Percentiles rank a stretch among this genome's conserved stretches.
Evolutionary conservation across 225 moss, liverwort and hornwort genomes (phyloP).

Genomic region (Marchantia paleacea): DNA sequence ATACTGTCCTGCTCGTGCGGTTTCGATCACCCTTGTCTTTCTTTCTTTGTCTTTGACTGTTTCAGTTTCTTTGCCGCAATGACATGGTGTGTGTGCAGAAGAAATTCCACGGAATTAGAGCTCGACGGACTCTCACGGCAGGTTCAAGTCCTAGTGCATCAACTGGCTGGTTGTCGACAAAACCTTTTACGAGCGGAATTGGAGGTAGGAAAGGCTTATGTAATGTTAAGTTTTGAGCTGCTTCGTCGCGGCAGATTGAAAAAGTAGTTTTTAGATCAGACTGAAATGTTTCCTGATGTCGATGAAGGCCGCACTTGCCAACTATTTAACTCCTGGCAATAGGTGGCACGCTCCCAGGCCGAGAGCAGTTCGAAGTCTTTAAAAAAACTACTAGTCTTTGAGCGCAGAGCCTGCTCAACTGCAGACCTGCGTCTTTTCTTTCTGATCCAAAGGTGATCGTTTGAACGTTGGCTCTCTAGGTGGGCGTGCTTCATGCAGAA

Average conservation of each 20-base stretch:
- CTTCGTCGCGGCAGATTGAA: neutral
- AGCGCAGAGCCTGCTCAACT: neutral
- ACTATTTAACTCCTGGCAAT: too few relatives aligned
- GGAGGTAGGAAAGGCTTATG: neutral
- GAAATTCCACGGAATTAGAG: neutral
- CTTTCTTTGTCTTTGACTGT: too few relatives aligned
- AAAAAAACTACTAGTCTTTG: neutral
- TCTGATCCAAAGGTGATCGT: neutral
- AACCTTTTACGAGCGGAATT: neutral
- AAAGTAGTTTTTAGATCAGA: too few relatives aligned
- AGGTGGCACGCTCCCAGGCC: too few relatives aligned
- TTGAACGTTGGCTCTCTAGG: neutral
- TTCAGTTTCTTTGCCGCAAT: too few relatives aligned
- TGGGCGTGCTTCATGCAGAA: constrained; percentile 9
- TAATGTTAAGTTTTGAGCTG: too few relatives aligned
- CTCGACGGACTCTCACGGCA: neutral
- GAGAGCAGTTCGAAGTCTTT: neutral
- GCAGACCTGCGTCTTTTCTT: neutral
- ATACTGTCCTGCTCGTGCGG: too few relatives aligned
- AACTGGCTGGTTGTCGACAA: constrained; percentile 2
- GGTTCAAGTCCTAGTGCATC: constrained; percentile 1
- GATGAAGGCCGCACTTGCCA: too few relatives aligned
- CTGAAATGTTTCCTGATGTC: too few relatives aligned
- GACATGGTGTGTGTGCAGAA: neutral
- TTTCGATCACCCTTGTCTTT: too few relatives aligned